These are phyloP conservation scores for Miscanthus lutarioriparius DNA, from an alignment of 176 grass and related monocot species.

Conservation along the genomic window DNA sequence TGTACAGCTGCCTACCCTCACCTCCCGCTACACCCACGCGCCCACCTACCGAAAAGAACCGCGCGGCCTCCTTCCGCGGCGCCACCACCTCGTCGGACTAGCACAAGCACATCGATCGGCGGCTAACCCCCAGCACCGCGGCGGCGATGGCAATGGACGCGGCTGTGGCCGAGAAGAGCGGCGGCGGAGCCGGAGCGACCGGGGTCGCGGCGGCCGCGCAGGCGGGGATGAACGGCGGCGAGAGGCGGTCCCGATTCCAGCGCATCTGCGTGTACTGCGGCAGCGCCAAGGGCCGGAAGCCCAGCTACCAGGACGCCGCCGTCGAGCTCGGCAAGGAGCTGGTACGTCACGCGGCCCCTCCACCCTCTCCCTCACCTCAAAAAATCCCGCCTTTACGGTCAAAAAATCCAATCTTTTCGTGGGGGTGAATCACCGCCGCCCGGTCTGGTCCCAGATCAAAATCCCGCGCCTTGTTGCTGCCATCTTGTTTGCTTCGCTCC, in stretches of 20 bases:
- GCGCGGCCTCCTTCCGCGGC: neutral
- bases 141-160: conserved; percentile 33
- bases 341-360: conserved; percentile 33
- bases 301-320: conserved; percentile 81
- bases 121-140: neutral
- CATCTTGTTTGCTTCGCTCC: neutral
- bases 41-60: conserved; percentile 26
- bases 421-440: neutral
- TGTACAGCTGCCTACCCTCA: neutral
- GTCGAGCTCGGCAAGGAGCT: conserved; percentile 82
- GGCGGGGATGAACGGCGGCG: conserved; percentile 21
- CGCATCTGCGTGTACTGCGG: conserved; percentile 95
- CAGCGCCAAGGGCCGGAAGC: conserved; percentile 70
- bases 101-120: neutral
- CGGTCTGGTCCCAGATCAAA: neutral
- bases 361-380: neutral
- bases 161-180: conserved; percentile 20
- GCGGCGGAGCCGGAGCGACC: neutral
- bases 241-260: conserved; percentile 64
- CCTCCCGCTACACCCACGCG: conserved; percentile 11
- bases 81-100: neutral
- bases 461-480: neutral
- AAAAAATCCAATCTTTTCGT: neutral
- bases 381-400: conserved; percentile 23
- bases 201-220: neutral